A percentile compares a stretch with the other conserved stretches of the same genome.
Conservation (phyloP, 345 rosid species). For the Sonneratia caseolaris region DNA sequence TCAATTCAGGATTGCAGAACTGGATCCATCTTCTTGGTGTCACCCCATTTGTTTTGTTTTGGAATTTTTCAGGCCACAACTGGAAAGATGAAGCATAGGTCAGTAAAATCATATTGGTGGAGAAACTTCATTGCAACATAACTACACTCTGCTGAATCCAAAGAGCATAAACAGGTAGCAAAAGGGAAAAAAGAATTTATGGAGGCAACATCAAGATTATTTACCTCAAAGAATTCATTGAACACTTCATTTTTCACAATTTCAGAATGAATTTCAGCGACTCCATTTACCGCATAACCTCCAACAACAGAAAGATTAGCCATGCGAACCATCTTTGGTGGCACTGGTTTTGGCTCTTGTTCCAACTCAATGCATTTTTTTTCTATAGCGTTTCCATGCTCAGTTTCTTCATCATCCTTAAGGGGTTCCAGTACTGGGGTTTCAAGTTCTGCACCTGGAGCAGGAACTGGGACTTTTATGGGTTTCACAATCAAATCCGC, state of each 20-base stretch:
- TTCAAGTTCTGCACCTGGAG: constrained; percentile 4
- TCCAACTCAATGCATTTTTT: constrained; percentile 5
- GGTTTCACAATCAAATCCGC: constrained; percentile 16
- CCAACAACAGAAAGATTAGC: constrained; percentile 40
- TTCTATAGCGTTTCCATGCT: constrained; percentile 11
- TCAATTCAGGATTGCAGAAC: constrained; percentile 38
- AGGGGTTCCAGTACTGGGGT: constrained; percentile 10
- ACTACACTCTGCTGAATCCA: not conserved
- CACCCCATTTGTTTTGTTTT: constrained; percentile 51
- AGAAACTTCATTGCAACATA: not conserved
- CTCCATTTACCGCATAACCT: constrained; percentile 44
- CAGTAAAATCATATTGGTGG: not conserved
- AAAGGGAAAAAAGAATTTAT: not conserved
- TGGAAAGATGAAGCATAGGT: constrained; percentile 10
- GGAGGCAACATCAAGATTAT: not conserved
- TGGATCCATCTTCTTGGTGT: constrained; percentile 51
- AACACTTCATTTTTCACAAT: constrained; percentile 43
- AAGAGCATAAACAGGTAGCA: not conserved
- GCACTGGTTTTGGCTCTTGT: constrained; percentile 22
- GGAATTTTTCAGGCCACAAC: constrained; percentile 50
- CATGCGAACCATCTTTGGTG: constrained; percentile 34
- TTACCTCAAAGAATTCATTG: constrained; percentile 35
- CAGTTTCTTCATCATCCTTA: constrained; percentile 14
- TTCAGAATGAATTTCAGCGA: constrained; percentile 46
- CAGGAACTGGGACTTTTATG: constrained; percentile 16